phyloP scores from a whole-genome alignment of 108 stramenopile genomes.

The Pseudonitzschia pungens region DNA sequence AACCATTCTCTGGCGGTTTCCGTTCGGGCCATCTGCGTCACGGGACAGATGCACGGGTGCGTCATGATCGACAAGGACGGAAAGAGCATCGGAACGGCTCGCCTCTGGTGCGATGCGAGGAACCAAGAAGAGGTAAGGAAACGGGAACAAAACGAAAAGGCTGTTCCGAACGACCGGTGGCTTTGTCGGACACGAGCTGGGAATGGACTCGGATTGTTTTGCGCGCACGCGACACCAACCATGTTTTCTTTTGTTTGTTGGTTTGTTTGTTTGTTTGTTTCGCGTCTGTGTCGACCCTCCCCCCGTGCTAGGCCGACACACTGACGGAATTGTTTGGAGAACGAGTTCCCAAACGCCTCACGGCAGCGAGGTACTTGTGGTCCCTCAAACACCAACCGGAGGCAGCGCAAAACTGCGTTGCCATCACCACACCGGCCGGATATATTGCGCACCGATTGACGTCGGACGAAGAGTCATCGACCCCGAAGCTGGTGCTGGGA shows the following conservation, averaged over 20 bases:
- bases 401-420: slow-evolving; percentile 6
- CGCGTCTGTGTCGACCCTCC: neutral
- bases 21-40: slow-evolving; percentile 36
- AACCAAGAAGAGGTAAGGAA: slow-evolving; percentile 35
- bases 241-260: too few species aligned
- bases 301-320: slow-evolving; percentile 21
- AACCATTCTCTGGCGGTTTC: neutral
- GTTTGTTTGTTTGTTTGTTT: too few species aligned
- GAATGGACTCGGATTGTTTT: neutral
- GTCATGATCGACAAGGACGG: slow-evolving; percentile 30
- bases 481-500: slow-evolving; percentile 13
- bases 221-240: neutral
- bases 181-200: too few species aligned
- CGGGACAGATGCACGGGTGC: slow-evolving; percentile 58
- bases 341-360: slow-evolving; percentile 39
- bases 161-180: too few species aligned
- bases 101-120: slow-evolving; percentile 52
- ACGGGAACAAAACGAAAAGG: too few species aligned
- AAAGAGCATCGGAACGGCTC: slow-evolving; percentile 24
- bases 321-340: slow-evolving; percentile 27
- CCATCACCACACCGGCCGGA: slow-evolving; percentile 51
- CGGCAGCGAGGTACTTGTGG: slow-evolving; percentile 44
- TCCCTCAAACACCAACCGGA: slow-evolving; percentile 39
- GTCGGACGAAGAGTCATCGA: neutral
- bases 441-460: slow-evolving; percentile 40